Conservation (phyloP, 495 filamentous ascomycete species). For the Aspergillus ellipticus region DNA sequence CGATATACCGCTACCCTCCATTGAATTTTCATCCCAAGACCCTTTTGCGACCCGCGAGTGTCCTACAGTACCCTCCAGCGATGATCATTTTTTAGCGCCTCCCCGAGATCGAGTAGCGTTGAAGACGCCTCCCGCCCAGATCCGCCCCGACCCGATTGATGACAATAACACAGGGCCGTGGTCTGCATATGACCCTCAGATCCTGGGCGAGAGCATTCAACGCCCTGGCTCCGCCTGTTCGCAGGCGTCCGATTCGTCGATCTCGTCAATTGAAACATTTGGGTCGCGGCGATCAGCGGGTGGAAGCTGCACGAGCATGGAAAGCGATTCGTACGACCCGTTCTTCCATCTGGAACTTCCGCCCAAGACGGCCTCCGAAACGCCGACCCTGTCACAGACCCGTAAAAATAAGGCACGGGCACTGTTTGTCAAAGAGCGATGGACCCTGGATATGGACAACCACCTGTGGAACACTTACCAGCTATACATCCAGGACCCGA, state of each 20-base stretch:
- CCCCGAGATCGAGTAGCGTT: slow-evolving; percentile 51
- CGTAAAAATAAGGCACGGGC: slow-evolving; percentile 19
- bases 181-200: slow-evolving; percentile 31
- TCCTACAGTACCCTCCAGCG: slow-evolving; percentile 22
- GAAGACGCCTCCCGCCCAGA: slow-evolving; percentile 60
- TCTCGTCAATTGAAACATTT: slow-evolving; percentile 62
- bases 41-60: slow-evolving; percentile 19
- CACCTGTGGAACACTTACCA: slow-evolving; percentile 92
- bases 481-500: slow-evolving; percentile 84
- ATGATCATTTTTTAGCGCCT: slow-evolving; percentile 49
- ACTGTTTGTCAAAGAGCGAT: slow-evolving; percentile 38
- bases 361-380: slow-evolving; percentile 32
- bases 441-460: slow-evolving; percentile 87
- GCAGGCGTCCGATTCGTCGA: slow-evolving; percentile 63
- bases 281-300: slow-evolving; percentile 61
- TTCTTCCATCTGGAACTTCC: slow-evolving; percentile 47
- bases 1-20: slow-evolving; percentile 56
- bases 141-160: slow-evolving; percentile 37
- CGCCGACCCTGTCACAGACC: slow-evolving; percentile 30
- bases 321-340: slow-evolving; percentile 56
- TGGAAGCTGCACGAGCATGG: slow-evolving; percentile 66
- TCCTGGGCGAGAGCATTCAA: slow-evolving; percentile 35
- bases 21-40: slow-evolving; percentile 47
- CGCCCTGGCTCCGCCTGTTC: slow-evolving; percentile 60
- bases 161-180: slow-evolving; percentile 25